Conservation (phyloP, 495 filamentous ascomycete genomes). For the Parmelia sp. region DNA sequence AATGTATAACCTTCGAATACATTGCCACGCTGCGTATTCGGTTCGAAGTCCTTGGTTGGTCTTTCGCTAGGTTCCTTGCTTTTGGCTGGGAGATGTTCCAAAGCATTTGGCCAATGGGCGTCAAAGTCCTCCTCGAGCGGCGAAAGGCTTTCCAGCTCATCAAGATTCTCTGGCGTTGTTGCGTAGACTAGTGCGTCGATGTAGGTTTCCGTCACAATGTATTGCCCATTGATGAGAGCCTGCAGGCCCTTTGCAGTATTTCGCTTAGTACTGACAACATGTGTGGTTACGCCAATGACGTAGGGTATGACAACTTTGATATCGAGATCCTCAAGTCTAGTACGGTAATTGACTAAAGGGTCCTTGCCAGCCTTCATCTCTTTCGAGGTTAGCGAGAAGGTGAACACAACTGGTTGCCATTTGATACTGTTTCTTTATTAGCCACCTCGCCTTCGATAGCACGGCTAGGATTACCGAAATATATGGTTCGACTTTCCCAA, state of each 20-base stretch:
- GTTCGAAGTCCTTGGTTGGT: conserved; percentile 57
- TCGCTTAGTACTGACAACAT: conserved; percentile 81
- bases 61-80: conserved; percentile 66
- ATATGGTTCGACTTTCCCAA: conserved; percentile 57
- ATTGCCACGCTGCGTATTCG: conserved; percentile 56
- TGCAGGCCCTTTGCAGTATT: conserved; percentile 84
- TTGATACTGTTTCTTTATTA: conserved; percentile 49
- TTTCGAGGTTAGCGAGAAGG: conserved; percentile 73
- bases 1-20: conserved; percentile 87
- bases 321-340: conserved; percentile 69
- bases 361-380: conserved; percentile 61
- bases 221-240: conserved; percentile 76
- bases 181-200: conserved; percentile 67
- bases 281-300: conserved; percentile 64
- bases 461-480: conserved; percentile 37
- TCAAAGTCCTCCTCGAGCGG: conserved; percentile 81
- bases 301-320: conserved; percentile 77
- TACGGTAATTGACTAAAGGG: conserved; percentile 51
- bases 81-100: conserved; percentile 62
- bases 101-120: conserved; percentile 68
- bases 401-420: conserved; percentile 77
- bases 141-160: conserved; percentile 50
- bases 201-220: conserved; percentile 72
- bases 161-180: conserved; percentile 45
- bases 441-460: background rate